phyloP scores from a whole-genome alignment of 495 filamentous ascomycete genomes.

The Penicillium herquei region DNA sequence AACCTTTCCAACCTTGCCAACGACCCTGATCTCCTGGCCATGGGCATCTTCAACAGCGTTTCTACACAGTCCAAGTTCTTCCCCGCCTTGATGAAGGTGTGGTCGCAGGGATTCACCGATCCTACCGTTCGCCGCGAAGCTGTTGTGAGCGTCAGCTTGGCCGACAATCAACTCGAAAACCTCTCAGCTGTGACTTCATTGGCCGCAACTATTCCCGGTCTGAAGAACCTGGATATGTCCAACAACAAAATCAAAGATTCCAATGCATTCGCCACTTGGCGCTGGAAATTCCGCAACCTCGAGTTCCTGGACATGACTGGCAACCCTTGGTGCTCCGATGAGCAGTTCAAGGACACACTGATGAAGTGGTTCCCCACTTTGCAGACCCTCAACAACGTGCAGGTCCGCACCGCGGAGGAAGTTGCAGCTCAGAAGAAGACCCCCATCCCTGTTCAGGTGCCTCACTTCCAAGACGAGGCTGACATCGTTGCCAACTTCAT shows the following conservation, averaged over 20 bases:
- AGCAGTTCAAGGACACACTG: conserved; percentile 66
- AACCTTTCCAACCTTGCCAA: conserved; percentile 71
- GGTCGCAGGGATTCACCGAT: conserved; percentile 66
- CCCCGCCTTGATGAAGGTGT: conserved; percentile 80
- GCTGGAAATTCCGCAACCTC: conserved; percentile 69
- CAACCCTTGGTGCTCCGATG: conserved; percentile 67
- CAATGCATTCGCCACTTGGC: conserved; percentile 63
- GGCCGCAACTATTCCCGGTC: conserved; percentile 70
- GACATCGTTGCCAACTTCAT: conserved; percentile 75
- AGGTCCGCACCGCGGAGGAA: conserved; percentile 69
- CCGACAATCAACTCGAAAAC: conserved; percentile 70
- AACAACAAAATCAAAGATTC: conserved; percentile 69
- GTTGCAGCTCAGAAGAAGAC: conserved; percentile 52
- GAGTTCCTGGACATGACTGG: conserved; percentile 75
- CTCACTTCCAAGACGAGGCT: conserved; percentile 73
- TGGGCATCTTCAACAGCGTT: conserved; percentile 71
- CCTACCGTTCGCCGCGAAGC: conserved; percentile 65
- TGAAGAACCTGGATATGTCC: conserved; percentile 83
- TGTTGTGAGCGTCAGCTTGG: conserved; percentile 73
- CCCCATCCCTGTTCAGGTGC: conserved; percentile 65
- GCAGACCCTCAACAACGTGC: conserved; percentile 64
- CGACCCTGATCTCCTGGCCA: conserved; percentile 63
- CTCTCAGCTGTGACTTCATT: conserved; percentile 68
- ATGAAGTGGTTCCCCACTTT: conserved; percentile 79
- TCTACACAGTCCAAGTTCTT: conserved; percentile 84